A percentile compares a stretch with the other conserved stretches of the same genome.
Evolutionary conservation across 2,329 filamentous ascomycete species (phyloP).

Genomic region (Tolypocladium ophioglossoides): DNA sequence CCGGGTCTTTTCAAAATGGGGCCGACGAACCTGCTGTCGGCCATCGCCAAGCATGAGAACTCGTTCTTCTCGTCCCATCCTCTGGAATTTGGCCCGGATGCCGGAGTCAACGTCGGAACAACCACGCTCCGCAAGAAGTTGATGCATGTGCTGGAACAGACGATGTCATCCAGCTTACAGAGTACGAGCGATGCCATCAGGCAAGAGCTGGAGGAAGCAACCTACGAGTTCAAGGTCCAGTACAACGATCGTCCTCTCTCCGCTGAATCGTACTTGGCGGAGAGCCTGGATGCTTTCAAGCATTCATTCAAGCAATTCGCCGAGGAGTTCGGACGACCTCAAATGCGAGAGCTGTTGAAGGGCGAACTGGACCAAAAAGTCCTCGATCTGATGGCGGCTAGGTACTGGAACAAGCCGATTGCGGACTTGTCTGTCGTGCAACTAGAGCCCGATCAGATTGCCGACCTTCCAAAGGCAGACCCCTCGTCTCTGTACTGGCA

Average conservation of each 20-base stretch:
- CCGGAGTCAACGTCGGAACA: constrained; percentile 70
- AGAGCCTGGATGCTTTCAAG: constrained; percentile 92
- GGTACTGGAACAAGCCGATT: constrained; percentile 96
- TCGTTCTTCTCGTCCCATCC: constrained; percentile 80
- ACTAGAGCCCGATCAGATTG: constrained; percentile 61
- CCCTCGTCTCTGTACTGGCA: constrained; percentile 85
- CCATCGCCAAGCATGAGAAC: constrained; percentile 81
- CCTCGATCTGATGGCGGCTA: constrained; percentile 79
- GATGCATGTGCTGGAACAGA: constrained; percentile 94
- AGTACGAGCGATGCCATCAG: constrained; percentile 85
- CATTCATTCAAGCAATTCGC: constrained; percentile 94
- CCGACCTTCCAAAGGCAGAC: constrained; percentile 74
- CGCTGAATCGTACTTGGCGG: constrained; percentile 91
- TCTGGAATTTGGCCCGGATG: constrained; percentile 62
- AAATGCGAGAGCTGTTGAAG: constrained; percentile 86
- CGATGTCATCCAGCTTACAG: constrained; percentile 88
- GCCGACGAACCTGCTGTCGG: constrained; percentile 64
- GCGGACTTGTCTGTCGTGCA: constrained; percentile 62
- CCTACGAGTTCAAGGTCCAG: constrained; percentile 98
- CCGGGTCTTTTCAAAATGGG: constrained; percentile 76
- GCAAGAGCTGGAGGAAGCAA: constrained; percentile 91
- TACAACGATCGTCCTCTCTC: constrained; percentile 95
- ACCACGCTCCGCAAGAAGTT: constrained; percentile 84
- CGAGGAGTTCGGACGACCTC: constrained; percentile 75
- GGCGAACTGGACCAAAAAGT: constrained; percentile 90